phyloP scores from a whole-genome alignment of 2,329 filamentous ascomycete species.

The Fusarium sp. region DNA sequence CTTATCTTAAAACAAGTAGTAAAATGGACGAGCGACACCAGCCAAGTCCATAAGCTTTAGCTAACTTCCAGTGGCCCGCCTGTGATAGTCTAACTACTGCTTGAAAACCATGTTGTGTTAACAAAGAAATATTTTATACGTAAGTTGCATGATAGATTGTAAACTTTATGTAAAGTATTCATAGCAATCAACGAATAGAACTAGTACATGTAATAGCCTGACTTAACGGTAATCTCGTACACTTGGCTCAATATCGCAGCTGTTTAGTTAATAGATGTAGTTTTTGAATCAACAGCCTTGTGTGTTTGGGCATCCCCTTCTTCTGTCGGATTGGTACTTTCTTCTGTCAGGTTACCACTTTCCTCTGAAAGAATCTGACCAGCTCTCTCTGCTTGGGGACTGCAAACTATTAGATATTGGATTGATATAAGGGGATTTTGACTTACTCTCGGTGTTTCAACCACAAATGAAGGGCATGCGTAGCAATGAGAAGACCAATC shows the following conservation, averaged over 20 bases:
- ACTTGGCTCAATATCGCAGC: background rate
- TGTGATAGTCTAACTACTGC: background rate
- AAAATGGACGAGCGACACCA: background rate
- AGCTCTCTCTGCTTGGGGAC: conserved; percentile 2
- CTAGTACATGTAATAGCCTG: background rate
- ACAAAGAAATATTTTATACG: background rate
- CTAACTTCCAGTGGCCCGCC: background rate
- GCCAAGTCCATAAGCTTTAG: background rate
- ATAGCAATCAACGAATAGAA: background rate
- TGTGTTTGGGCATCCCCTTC: background rate
- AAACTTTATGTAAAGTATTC: background rate
- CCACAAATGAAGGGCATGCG: conserved; percentile 42
- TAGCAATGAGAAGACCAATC: conserved; percentile 46
- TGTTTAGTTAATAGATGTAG: background rate
- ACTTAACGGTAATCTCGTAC: background rate
- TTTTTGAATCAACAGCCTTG: background rate
- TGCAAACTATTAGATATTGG: background rate
- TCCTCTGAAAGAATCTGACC: background rate
- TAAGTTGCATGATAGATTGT: background rate
- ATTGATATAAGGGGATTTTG: rapidly evolving
- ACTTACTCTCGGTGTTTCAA: conserved; percentile 42
- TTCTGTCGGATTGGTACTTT: background rate
- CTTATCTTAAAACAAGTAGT: background rate
- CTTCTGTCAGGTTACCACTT: background rate
- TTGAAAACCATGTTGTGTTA: background rate